Evolutionary conservation across 1,139 yeast species (phyloP), one percentile per base, ranked within the genome.

Genomic region (Debaryomycetaceae sp.): DNA sequence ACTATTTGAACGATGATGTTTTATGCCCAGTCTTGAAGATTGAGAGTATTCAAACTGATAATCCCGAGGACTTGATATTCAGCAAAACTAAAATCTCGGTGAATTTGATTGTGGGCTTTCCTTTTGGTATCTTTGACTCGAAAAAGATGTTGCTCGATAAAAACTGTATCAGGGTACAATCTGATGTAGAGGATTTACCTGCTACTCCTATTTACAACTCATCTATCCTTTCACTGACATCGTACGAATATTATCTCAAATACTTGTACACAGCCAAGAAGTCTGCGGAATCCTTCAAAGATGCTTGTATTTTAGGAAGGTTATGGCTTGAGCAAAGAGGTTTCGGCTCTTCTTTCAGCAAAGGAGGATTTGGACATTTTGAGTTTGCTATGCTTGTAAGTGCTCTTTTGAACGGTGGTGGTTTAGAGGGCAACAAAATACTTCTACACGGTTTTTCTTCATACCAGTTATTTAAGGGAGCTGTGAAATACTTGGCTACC

Each of bases 261-360:
- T 86, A 78, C 56, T 68, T 91, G 40, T 88, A 89, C 63, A 81
- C 87, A 34, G 77, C 87, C 33, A 84, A 85, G 54, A 86, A 86
- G 57, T 72, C 84, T 6, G 80, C 96, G 2, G 91, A 85, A 48
- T 81, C 89, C n/a, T 93, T 89, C 64, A 80, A 80, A 53, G 96
- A 91, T 56, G 98, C 99, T 1, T 84, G 93, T 52, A 79, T 84
- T 13, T 72, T 93, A 43, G 97, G 97, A 3, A 78, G 91, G 53
- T 70, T 93, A 48, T 93, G 99, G 99, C 74, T 93, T 38, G 77
- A 80, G 44, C 98, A 93, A 66, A 76, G 96, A 51, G 96, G 96
- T 0, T 80, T 89, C 48, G 75, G 80, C 6, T 82, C 96, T 0
- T 68, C 78, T 23, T 55, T 81, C 34, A 72, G 77, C 35, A 71